phyloP scores from a whole-genome alignment of 768 basidiomycete species.

The Tubosaeta brunneosetosa region DNA sequence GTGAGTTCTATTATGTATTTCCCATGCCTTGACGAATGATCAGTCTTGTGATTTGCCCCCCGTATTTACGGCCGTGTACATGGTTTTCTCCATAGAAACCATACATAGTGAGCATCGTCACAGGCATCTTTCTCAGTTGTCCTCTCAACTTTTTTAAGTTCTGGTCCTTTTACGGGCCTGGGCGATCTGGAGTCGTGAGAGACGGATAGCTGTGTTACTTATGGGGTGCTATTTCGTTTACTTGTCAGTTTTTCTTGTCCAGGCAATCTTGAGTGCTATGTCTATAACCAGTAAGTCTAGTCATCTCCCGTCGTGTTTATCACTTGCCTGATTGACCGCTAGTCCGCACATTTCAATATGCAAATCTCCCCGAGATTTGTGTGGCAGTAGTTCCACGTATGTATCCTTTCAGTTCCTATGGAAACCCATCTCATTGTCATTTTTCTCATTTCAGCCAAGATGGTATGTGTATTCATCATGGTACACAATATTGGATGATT shows the following conservation, averaged over 20 bases:
- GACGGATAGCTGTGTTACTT: background rate
- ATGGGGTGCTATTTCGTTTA: slow-evolving; percentile 7
- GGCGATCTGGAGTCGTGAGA: slow-evolving; percentile 16
- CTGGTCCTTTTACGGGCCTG: slow-evolving; percentile 18
- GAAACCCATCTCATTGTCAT: background rate
- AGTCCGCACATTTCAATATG: background rate
- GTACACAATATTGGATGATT: background rate
- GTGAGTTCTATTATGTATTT: background rate
- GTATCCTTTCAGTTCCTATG: background rate
- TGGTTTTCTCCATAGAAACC: slow-evolving; percentile 6
- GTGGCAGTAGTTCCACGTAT: background rate
- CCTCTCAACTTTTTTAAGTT: background rate
- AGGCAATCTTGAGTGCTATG: too few species aligned
- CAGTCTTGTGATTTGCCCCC: slow-evolving; percentile 8
- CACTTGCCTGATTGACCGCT: background rate
- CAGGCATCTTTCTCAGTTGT: background rate
- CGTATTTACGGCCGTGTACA: background rate
- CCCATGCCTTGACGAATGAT: too few species aligned
- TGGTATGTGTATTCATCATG: background rate
- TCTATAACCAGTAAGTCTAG: background rate
- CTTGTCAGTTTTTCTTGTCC: background rate
- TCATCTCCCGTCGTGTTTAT: background rate
- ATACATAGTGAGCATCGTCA: slow-evolving; percentile 11
- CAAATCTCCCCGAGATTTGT: slow-evolving; percentile 2
- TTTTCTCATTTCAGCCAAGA: background rate